phyloP scores from a whole-genome alignment of 768 basidiomycete genomes.

The Hygrophorus pudorinus region DNA sequence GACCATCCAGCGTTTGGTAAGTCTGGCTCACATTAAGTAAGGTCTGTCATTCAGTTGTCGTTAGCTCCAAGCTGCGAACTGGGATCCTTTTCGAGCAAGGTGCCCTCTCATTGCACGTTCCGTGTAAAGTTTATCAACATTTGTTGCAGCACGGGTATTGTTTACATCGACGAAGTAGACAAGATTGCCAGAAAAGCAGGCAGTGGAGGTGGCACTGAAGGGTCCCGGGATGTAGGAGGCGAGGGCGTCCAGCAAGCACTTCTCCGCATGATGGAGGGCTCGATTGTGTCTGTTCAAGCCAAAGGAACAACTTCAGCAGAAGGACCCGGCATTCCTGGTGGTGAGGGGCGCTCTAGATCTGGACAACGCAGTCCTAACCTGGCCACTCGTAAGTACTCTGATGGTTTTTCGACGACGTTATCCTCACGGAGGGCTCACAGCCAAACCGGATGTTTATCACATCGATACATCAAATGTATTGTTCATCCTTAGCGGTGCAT shows the following conservation, averaged over 20 bases:
- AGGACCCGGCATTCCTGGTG: conserved; percentile 26
- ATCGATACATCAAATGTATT: conserved; percentile 87
- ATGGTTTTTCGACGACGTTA: background rate
- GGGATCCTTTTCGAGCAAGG: conserved; percentile 83
- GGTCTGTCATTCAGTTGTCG: background rate
- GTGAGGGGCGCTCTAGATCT: conserved; percentile 37
- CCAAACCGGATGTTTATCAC: conserved; percentile 58
- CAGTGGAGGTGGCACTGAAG: conserved; percentile 44
- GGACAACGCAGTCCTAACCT: conserved; percentile 39
- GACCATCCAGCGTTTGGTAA: conserved; percentile 75
- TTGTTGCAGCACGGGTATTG: conserved; percentile 70
- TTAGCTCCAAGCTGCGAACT: conserved; percentile 83
- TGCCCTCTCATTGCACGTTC: conserved; percentile 16
- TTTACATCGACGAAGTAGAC: conserved; percentile 95
- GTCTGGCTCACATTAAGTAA: conserved; percentile 9
- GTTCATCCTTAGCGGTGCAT: conserved; percentile 94
- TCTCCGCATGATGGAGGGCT: conserved; percentile 90
- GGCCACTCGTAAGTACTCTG: conserved; percentile 21
- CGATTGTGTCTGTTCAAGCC: conserved; percentile 70
- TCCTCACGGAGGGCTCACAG: conserved; percentile 5
- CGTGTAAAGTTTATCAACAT: background rate
- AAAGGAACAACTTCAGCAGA: conserved; percentile 47
- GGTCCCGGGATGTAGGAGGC: conserved; percentile 82
- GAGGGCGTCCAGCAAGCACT: conserved; percentile 95
- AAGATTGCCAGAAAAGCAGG: conserved; percentile 69